Base-by-base conservation (phyloP, 2,329 filamentous ascomycete genomes). In the Fusarium tuaranense region DNA sequence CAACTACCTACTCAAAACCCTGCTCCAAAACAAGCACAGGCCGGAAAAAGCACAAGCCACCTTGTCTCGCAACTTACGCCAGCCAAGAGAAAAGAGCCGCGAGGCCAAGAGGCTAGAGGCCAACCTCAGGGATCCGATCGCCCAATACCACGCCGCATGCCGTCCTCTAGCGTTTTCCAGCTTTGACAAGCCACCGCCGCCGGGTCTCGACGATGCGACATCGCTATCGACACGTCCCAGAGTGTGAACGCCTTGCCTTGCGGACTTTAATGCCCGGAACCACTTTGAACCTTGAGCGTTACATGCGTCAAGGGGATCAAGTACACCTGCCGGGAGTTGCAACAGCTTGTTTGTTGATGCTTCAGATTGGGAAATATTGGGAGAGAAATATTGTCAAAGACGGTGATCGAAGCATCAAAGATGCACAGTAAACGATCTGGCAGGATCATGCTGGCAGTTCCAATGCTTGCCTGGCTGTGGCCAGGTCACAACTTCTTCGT, bases 31-130 rank as follows among this genome's bases (percentile, higher is more conserved):
- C 61, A 59, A 55, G 53, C 46, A 69, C 65, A 73, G 63, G 63
- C 72, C 20, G 39, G 46, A 58, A 46, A 41, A 41, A 39, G 36
- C 48, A 65, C 48, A 59, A 53, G 61, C 41, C 61, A 63, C 22
- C 27, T 25, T 18, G 61, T 55, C 51, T 39, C 53, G 27, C 67
- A 60, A 46, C 63, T 60, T 71, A 74, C 68, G 65, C 63, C 68
- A 67, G 72, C 75, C 72, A 77, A 77, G 74, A 64, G 66, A 59
- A 36, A 73, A 77, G 76, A 77, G 76, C 76, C 71, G 74, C 73
- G 67, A 72, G 53, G 71, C 69, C 71, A 70, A 72, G 65, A 69
- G 51, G 38, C 67, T 65, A 66, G 60, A 62, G 51, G 30, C 67
- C 61, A 20, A 59, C 48, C 41, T 61, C 65, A 75, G 62, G 76